These are phyloP conservation scores for Termitomyces heimii DNA, from an alignment of 768 basidiomycete genomes.

Conservation along the genomic window DNA sequence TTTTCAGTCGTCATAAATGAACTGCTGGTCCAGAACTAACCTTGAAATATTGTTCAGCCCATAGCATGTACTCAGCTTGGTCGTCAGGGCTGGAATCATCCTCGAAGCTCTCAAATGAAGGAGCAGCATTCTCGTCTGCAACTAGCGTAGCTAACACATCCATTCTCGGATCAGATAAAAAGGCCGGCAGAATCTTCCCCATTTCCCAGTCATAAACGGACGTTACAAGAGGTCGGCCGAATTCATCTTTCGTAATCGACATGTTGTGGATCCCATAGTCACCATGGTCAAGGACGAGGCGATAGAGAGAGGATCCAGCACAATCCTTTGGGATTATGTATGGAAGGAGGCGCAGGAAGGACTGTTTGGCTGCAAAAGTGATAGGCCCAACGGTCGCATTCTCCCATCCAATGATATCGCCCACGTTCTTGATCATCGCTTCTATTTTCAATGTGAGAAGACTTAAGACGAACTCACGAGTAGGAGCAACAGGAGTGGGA, in stretches of 20 bases:
- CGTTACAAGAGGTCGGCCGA: not conserved
- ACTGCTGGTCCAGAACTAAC: not conserved
- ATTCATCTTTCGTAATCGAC: not conserved
- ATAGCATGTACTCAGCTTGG: not conserved
- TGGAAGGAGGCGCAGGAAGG: not conserved
- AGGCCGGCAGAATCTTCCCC: not conserved
- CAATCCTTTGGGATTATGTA: not conserved
- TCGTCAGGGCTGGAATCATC: not conserved
- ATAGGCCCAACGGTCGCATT: not conserved
- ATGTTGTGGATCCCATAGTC: not conserved
- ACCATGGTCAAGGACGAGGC: not conserved
- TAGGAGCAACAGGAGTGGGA: not conserved
- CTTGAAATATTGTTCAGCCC: not conserved
- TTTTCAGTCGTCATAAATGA: not conserved
- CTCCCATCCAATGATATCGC: not conserved
- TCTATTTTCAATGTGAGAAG: not conserved
- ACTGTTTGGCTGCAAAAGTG: not conserved
- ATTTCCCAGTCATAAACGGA: not conserved
- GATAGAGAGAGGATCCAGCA: not conserved
- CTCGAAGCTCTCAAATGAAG: not conserved
- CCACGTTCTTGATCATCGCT: not conserved
- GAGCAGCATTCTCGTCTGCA: not conserved
- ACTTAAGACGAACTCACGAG: not conserved
- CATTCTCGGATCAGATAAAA: not conserved
- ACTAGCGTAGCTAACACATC: not conserved